Base-by-base conservation (phyloP, 73 alveolate species). In the Blepharisma japonicum region DNA sequence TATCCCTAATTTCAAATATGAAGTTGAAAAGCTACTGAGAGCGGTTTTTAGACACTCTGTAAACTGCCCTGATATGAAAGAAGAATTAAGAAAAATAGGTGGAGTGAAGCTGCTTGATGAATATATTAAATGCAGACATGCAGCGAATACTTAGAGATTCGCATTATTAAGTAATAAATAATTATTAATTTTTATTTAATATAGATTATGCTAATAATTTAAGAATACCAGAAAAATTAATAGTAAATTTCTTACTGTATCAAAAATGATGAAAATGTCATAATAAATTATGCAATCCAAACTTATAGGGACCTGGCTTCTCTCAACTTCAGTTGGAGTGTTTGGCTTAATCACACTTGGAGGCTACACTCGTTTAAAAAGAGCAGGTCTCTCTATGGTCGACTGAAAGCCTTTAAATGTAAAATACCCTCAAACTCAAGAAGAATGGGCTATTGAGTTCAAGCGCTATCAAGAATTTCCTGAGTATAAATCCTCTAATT, bases 351-450 rank as follows among this genome's bases (percentile, higher is more conserved):
- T 93, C 20, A 47, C 88, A 7, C 76, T 88, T 8, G 98, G 98
- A 9, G 98, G 98, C 39, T 93, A 93, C 83, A 93, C 98, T 42
- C 71, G 98, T 20, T 89, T 93, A 9, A 83, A 92, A 18, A 61
- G 86, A 67, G 89, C 97, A 32, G 98, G 98, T 6, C 89, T 93
- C 45, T 91, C 97, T 7, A 93, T 93, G 98, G 92, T 87, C 11
- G 90, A 85, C 51, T 93, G 98, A 96, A 88, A 89, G 67, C 97
- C 96, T 6, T 85, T 81, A 21, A 90, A 80, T 27, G 81, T 80
- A 18, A 56, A 71, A 47, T 90, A 71, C 38, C 98, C 98, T 6
- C 70, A 77, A 14, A 82, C 51, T 46, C 49, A 93, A 11, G 94
- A 89, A 55, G 96, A 80, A 47, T 93, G 98, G 98, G 94, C 85